These are phyloP conservation scores for Aeminium ludgeri DNA, from an alignment of 495 filamentous ascomycete species.

Conservation along the genomic window DNA sequence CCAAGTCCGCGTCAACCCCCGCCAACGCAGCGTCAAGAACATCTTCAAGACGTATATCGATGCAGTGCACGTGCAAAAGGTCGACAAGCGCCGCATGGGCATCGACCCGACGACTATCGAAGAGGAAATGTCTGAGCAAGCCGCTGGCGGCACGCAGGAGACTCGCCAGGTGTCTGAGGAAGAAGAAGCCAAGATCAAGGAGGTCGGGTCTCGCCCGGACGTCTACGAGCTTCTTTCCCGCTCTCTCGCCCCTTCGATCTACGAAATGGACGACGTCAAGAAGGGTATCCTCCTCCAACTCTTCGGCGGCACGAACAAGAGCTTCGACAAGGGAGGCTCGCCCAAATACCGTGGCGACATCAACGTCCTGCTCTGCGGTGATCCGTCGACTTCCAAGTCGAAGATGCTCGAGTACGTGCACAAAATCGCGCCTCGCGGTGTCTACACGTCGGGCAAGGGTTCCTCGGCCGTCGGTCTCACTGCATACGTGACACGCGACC, in stretches of 20 bases:
- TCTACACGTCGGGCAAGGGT: slow-evolving; percentile 94
- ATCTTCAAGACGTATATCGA: slow-evolving; percentile 98
- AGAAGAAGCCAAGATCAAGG: slow-evolving; percentile 78
- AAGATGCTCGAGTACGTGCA: slow-evolving; percentile 88
- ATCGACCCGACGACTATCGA: slow-evolving; percentile 81
- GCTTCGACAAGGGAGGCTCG: slow-evolving; percentile 88
- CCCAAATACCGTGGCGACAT: slow-evolving; percentile 94
- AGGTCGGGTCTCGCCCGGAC: slow-evolving; percentile 63
- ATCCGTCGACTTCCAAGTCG: slow-evolving; percentile 91
- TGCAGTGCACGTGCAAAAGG: slow-evolving; percentile 87
- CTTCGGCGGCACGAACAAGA: slow-evolving; percentile 97
- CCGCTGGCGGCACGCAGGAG: slow-evolving; percentile 60
- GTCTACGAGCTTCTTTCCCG: slow-evolving; percentile 87
- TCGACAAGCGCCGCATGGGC: slow-evolving; percentile 83
- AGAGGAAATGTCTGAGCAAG: slow-evolving; percentile 61
- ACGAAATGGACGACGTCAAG: slow-evolving; percentile 98
- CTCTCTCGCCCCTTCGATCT: slow-evolving; percentile 85
- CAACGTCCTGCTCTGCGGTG: slow-evolving; percentile 89
- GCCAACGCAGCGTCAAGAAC: slow-evolving; percentile 79
- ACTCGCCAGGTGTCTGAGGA: slow-evolving; percentile 71
- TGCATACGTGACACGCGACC: slow-evolving; percentile 89
- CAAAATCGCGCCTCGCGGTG: slow-evolving; percentile 90
- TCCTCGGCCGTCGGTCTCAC: slow-evolving; percentile 97
- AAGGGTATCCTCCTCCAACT: slow-evolving; percentile 93
- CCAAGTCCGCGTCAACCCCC: slow-evolving; percentile 86